Evolutionary conservation across 2,329 filamentous ascomycete genomes (phyloP), one percentile per base, ranked within the genome.

Genomic region (Fusarium acutatum): DNA sequence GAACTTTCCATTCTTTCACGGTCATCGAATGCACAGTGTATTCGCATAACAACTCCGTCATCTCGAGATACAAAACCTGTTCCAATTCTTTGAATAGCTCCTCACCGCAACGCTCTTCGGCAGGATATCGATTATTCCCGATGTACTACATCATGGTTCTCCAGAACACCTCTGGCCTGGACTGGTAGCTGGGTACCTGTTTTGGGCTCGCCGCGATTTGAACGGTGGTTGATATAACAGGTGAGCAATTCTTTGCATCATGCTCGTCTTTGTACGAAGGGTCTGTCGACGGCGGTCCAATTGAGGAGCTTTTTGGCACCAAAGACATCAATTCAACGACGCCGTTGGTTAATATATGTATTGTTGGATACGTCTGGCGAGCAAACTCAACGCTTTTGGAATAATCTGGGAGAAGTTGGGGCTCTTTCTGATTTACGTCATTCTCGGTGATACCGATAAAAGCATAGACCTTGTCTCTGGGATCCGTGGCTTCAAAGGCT

Each of bases 11-110:
- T 49, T 22, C 6, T 6, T n/a, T 13, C 20, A 18, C 3, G 2
- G 0, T 18, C 46, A 17, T 49, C 5, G 13, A 15, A 7, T n/a
- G 13, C 1, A 15, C 1, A 1, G 18, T 7, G 5, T 12, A 2
- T 22, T 22, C 18, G 10, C 5, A 22, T 38, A 22, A 3, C 11
- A 38, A 37, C 1, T 20, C 18, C 18, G 10, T 3, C 35, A 38
- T 38, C 37, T 22, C 11, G 18, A 12, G 2, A 12, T 38, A 22
- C 37, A 40, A 1, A 40, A 15, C 7, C 1, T 20, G 6, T n/a
- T 32, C 28, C 28, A 32, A 8, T 17, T 49, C 20, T 32, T n/a
- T 5, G 13, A 49, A 32, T 10, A 49, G 0, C 2, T 49, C 28
- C 5, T n/a, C 9, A 3, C 46, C 20, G 6, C 26, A 32, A 0